Evolutionary conservation across 805 yeast species (phyloP), one percentile per base, ranked within the genome.

Genomic region (Suhomyces sp.): DNA sequence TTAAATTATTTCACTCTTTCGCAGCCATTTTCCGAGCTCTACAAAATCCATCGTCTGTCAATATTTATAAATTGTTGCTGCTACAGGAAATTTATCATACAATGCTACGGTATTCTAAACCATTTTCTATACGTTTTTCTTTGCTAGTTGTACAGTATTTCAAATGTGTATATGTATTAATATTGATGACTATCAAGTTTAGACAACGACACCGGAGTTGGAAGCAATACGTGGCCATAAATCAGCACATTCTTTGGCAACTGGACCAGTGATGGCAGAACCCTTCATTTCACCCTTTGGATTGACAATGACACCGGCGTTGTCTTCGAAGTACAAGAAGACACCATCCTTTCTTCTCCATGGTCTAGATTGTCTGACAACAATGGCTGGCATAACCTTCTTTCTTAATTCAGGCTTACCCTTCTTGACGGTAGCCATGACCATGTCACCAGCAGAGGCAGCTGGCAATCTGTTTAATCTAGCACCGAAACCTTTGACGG

Each of bases 241-340:
- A 78, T 94, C 99, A 78, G 99, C 99, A 86, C 99, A 96, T 86
- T 94, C 99, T 85, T 94, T 94, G 80, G 97, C 98, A 76, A 94
- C 99, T 74, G 99, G 99, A 81, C 99, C 99, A 75, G 99, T 96
- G 79, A 94, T 94, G 74, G 99, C 99, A 68, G 99, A 96, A 83
- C 99, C 99, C 87, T 94, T 94, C 99, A 96, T 94, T 83, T 94
- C 99, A 86, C 99, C 99, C 94, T 94, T 94, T 77, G 99, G 99
- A 85, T 94, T 94, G 79, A 94, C 99, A 76, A 94, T 94, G 80
- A 96, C 99, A 87, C 99, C 99, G 66, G 99, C 99, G 76, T 94
- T 94, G 84, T 94, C 99, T 87, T 94, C 99, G 72, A 94, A 94
- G 90, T 94, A 94, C 80, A 94, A 90, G 92, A 79, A 94, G 71